Evolutionary conservation across 208 protist species (phyloP).

Genomic region (Leishmania braziliensis): DNA sequence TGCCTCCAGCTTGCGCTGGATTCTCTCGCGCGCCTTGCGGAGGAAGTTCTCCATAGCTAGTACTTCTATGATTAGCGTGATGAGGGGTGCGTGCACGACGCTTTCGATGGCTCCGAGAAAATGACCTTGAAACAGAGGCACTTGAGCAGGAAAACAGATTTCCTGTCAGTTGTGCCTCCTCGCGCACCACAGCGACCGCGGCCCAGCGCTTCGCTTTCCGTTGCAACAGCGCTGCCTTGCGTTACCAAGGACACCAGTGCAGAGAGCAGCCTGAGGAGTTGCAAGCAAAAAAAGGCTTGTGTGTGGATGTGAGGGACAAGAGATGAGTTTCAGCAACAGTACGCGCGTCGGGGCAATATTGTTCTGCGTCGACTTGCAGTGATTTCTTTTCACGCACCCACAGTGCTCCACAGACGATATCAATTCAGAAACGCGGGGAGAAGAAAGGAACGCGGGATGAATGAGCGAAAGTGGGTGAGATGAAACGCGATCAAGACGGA

Average conservation of each 20-base stretch:
- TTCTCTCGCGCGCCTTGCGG: constrained; percentile 73
- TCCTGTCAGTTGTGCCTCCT: neutral
- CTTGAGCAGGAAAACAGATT: neutral
- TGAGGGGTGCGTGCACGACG: neutral
- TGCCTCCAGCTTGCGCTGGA: constrained; percentile 68
- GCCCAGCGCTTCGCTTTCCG: neutral
- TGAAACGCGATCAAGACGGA: neutral
- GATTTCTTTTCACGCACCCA: neutral
- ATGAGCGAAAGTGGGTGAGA: neutral
- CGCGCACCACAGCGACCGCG: too few species aligned
- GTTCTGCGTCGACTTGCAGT: neutral
- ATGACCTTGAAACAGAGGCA: neutral
- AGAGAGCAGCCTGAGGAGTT: neutral
- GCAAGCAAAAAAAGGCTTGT: neutral
- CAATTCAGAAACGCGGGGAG: neutral
- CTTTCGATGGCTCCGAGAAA: neutral
- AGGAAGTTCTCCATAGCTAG: constrained; percentile 66
- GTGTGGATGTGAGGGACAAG: neutral
- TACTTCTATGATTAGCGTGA: neutral
- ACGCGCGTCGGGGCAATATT: neutral
- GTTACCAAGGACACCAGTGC: neutral
- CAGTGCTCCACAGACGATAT: neutral
- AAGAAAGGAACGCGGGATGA: neutral
- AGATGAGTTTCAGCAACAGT: neutral
- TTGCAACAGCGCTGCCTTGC: neutral